phyloP scores from a whole-genome alignment of 2,329 filamentous ascomycete genomes.

The Aspergillus versicolor region DNA sequence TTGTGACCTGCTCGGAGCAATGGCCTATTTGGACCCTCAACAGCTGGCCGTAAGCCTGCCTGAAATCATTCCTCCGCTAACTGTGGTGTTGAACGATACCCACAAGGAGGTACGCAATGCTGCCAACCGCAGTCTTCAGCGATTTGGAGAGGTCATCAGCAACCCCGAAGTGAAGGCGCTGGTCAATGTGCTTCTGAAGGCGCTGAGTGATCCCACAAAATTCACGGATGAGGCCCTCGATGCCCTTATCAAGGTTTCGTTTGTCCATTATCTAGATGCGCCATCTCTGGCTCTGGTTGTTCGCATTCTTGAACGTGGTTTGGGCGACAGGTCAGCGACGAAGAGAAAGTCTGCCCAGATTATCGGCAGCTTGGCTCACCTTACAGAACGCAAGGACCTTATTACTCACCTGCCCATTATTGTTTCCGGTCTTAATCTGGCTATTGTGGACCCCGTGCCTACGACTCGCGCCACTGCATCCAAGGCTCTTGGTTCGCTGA shows the following conservation, averaged over 20 bases:
- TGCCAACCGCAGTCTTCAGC: slow-evolving; percentile 93
- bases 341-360: slow-evolving; percentile 97
- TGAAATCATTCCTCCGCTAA: slow-evolving; percentile 94
- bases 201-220: slow-evolving; percentile 94
- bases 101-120: slow-evolving; percentile 94
- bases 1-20: slow-evolving; percentile 92
- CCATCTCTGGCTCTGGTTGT: slow-evolving; percentile 93
- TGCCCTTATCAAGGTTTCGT: slow-evolving; percentile 94
- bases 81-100: slow-evolving; percentile 90
- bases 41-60: slow-evolving; percentile 89
- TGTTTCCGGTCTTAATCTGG: slow-evolving; percentile 82
- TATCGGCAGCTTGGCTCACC: slow-evolving; percentile 93
- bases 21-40: slow-evolving; percentile 97
- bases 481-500: slow-evolving; percentile 90
- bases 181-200: slow-evolving; percentile 88
- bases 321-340: slow-evolving; percentile 87
- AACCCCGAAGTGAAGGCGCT: slow-evolving; percentile 96
- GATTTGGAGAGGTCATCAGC: slow-evolving; percentile 96
- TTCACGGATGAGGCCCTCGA: slow-evolving; percentile 95
- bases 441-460: slow-evolving; percentile 92
- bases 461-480: slow-evolving; percentile 95
- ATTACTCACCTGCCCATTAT: slow-evolving; percentile 87
- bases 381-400: slow-evolving; percentile 94
- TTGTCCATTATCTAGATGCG: slow-evolving; percentile 96
- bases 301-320: slow-evolving; percentile 88